Evolutionary conservation across 257 asterid genomes (phyloP), one percentile per base, ranked within the genome.

Genomic region (Cinchona pubescens): DNA sequence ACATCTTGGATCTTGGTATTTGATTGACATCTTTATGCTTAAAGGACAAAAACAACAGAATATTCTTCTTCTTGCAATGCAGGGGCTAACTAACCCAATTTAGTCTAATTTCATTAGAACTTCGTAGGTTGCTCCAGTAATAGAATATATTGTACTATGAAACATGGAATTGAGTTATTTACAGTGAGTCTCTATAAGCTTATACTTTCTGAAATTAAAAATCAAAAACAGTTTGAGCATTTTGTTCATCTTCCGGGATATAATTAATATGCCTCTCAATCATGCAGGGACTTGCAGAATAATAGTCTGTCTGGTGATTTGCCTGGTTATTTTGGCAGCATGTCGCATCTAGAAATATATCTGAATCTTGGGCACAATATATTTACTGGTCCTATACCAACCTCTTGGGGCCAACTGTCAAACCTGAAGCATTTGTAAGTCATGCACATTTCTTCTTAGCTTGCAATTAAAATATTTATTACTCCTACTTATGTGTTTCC

Each of bases 381-480:
- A 61, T 90, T 94, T 76, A 88, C 55, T 49, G 96, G 98, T 75
- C 75, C 94, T 7, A 90, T 94, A 80, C 98, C 98, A 40, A 67
- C 79, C 18, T 81, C 91, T 21, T 94, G 96, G 98, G 92, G 89
- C 67, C 89, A 80, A 63, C 87, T 94, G 51, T 67, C 85, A 80
- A 80, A 86, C 74, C 88, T 94, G 67, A 94, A 91, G 75, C 82
- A 87, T 78, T 62, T 91, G 98, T 91, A 84, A 84, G 93, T 81
- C 38, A 21, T 66, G 29, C 29, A 18, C 59, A 5, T 55, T 66
- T 38, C 61, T 23, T 55, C 32, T 66, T 23, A 3, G 34, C 43
- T 11, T 30, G 63, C 35, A 18, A n/a, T 34, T 42, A 3, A 21
- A 12, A 51, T 9, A 61, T 68, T 35, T 16, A 61, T 1, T 29